Base-by-base conservation (phyloP, 108 stramenopile species). In the Phaeodactylum tricornutum region DNA sequence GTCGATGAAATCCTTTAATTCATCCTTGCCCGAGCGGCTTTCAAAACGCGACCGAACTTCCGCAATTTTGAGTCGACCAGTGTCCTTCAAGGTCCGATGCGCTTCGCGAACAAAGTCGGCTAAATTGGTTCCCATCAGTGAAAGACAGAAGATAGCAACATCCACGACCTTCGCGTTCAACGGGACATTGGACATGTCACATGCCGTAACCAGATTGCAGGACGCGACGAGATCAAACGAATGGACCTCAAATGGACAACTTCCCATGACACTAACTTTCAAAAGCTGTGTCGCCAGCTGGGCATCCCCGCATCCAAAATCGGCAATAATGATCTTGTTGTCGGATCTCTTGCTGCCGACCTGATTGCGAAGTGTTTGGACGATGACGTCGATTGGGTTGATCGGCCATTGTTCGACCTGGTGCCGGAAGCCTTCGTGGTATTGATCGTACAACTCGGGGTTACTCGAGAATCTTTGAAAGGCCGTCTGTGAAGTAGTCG, bases 241-340 rank as follows among this genome's bases (percentile, higher is more conserved):
- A 61, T 93, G 84, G 11, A 97, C 92, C 35, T 70, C 26, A 47
- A 80, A 84, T 5, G 54, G 45, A 7, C 30, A 50, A 24, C 11
- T 20, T 19, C 30, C 14, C 5, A 27, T 36, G 2, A 27, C n/a
- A 4, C n/a, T 9, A 8, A 12, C 26, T 24, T 68, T 48, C 28
- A 74, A 34, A 32, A 96, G 69, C 8, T 68, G 60, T 28, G 73
- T 64, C 1, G 94, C 92, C 17, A 99, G 69, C 25, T 87, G 72
- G 21, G 98, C 98, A 70, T 99, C 96, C 0, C 98, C 98, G 53
- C 98, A 99, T 23, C 98, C 98, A 64, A 99, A 95, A 75, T 99
- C 98, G 8, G 96, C 98, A 17, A 98, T 71, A 29, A 86, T 69
- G 0, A 42, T 22, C 28, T 43, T 50, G 22, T 61, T 45, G 14